Evolutionary conservation across 2,329 filamentous ascomycete genomes (phyloP).

Genomic region (Lizonia empirigonia): DNA sequence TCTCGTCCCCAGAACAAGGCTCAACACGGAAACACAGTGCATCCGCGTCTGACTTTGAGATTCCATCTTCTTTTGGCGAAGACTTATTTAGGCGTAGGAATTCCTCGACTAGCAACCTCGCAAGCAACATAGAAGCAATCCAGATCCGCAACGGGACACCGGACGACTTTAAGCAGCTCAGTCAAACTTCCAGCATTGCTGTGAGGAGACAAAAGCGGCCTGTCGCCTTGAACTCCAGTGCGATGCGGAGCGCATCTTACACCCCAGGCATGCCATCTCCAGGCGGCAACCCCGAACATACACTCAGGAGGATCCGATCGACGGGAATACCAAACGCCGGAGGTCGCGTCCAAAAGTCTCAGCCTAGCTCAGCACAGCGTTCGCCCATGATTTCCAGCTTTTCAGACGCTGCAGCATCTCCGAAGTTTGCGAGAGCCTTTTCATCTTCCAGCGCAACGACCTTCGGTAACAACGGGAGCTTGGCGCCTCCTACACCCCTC

Average conservation of each 20-base stretch:
- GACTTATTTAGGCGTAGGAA: slow-evolving; percentile 44
- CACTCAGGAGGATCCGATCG: slow-evolving; percentile 56
- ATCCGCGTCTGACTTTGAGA: slow-evolving; percentile 40
- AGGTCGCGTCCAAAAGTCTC: slow-evolving; percentile 55
- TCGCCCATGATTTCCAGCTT: slow-evolving; percentile 56
- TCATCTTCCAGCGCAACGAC: slow-evolving; percentile 46
- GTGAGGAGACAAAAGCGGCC: slow-evolving; percentile 49
- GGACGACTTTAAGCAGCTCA: slow-evolving; percentile 46
- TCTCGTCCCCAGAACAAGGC: slow-evolving; percentile 41
- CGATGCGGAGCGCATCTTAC: slow-evolving; percentile 51
- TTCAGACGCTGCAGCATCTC: slow-evolving; percentile 55
- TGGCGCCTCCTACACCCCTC: slow-evolving; percentile 56
- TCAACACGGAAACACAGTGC: slow-evolving; percentile 38
- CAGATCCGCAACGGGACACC: slow-evolving; percentile 44
- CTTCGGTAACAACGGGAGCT: slow-evolving; percentile 45
- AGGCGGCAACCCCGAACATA: slow-evolving; percentile 46
- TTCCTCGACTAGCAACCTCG: slow-evolving; percentile 48
- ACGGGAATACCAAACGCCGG: slow-evolving; percentile 51
- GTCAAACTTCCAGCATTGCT: slow-evolving; percentile 50
- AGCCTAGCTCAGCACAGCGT: slow-evolving; percentile 53
- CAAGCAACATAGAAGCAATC: slow-evolving; percentile 48
- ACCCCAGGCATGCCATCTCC: slow-evolving; percentile 49
- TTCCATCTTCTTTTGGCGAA: slow-evolving; percentile 37
- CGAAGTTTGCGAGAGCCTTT: slow-evolving; percentile 51
- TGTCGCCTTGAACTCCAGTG: slow-evolving; percentile 49